Base-by-base conservation (phyloP, 2,329 filamentous ascomycete genomes). In the Stachybotrys chlorohalonatus region DNA sequence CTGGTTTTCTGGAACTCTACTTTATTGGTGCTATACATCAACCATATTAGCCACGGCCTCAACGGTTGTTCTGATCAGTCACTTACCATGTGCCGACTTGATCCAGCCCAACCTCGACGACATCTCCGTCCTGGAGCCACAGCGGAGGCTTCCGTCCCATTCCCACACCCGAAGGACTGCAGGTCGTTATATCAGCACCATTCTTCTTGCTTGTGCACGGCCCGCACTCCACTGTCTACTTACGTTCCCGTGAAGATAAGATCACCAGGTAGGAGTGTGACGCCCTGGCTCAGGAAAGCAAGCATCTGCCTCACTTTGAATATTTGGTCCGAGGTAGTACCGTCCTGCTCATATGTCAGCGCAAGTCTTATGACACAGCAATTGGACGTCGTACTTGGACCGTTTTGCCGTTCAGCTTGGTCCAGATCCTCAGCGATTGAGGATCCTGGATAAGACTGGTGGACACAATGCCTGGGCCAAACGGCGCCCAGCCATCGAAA, bases 401-500 rank as follows among this genome's bases (percentile, higher is more conserved):
- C 6, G 68, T 75, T 63, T 76, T 62, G 1, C 83, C 84, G 63
- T 87, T 87, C 31, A 86, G 61, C 58, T 77, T 79, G 1, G 82
- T 85, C 57, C 68, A 73, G 54, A 86, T 84, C 51, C 66, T 70
- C 47, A 86, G 68, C 15, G 68, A 70, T 63, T 85, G 81, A 0
- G 83, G 82, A 62, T 86, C 78, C 31, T 70, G 68, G 58, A 85
- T 78, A 53, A 85, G 53, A 2, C 71, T 69, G 45, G 70, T 69
- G 51, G 78, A 80, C 7, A 89, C 86, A 58, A 90, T 88, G 1
- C 82, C 86, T 0, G 87, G 87, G 0, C 87, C 86, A 61, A 82
- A 86, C 0, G 86, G 87, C 6, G 85, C 86, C 84, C 86, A 90
- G 59, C 83, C 84, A 68, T 90, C 86, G 59, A 89, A 90, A 3